Percentiles rank a stretch among this genome's conserved stretches.
These are phyloP conservation scores for Penicillium nucicola DNA, from an alignment of 495 filamentous ascomycete species.

Conservation along the genomic window DNA sequence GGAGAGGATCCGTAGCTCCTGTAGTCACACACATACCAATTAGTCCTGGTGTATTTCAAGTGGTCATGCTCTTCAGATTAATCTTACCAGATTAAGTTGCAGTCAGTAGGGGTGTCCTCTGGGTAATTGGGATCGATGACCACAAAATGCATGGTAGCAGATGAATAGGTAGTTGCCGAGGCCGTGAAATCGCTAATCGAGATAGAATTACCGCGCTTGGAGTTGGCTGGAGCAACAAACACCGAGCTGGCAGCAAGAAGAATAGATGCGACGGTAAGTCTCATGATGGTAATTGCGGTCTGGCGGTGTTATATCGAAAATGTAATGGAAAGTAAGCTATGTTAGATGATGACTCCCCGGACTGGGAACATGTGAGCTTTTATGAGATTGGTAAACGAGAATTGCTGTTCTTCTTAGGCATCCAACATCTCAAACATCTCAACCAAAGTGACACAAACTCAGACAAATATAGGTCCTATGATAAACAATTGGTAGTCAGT, in stretches of 20 bases:
- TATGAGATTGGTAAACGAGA: no score
- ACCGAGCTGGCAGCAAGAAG: slow-evolving; percentile 18
- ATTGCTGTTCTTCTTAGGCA: no score
- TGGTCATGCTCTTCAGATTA: no score
- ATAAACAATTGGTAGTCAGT: no score
- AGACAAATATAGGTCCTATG: no score
- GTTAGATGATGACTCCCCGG: not conserved
- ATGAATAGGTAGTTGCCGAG: not conserved
- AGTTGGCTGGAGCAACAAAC: slow-evolving; percentile 12
- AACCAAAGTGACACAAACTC: no score
- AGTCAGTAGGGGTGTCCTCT: slow-evolving; percentile 25
- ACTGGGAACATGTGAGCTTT: no score
- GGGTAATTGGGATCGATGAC: slow-evolving; percentile 24
- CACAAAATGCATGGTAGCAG: slow-evolving; percentile 19
- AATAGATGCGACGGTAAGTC: slow-evolving; percentile 9
- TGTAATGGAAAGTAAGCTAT: not conserved
- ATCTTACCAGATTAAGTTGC: slow-evolving; percentile 26
- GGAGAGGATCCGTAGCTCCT: slow-evolving; percentile 18
- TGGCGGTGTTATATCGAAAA: not conserved
- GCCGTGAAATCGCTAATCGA: slow-evolving; percentile 20
- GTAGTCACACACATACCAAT: not conserved
- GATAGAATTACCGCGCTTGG: slow-evolving; percentile 7
- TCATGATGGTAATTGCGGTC: slow-evolving; percentile 21
- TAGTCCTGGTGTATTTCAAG: not conserved
- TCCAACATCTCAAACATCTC: no score